Percentiles rank a stretch among this genome's conserved stretches.
These are phyloP conservation scores for Sedum album DNA, from an alignment of 164 flowering plant genomes.

Conservation along the genomic window DNA sequence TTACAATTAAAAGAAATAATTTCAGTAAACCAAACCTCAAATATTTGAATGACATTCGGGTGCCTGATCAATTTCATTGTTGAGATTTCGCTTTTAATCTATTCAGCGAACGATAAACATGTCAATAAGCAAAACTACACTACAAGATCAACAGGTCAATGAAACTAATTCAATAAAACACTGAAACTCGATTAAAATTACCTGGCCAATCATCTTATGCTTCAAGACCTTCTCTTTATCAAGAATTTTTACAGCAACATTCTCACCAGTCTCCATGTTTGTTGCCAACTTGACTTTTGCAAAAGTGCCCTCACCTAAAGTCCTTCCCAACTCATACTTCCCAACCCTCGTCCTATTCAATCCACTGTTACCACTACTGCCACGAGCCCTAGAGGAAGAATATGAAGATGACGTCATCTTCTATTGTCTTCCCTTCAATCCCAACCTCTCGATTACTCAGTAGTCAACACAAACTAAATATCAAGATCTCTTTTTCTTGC, in stretches of 20 bases:
- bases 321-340: not conserved
- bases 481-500: constrained; percentile 37
- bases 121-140: not conserved
- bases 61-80: not conserved
- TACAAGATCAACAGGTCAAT: not conserved
- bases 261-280: not conserved
- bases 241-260: not conserved
- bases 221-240: not conserved
- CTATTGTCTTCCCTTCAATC: not conserved
- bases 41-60: not conserved
- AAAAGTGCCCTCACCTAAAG: not conserved
- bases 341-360: not conserved
- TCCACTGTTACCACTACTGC: not conserved
- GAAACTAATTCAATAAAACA: too few species aligned
- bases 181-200: not conserved
- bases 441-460: not conserved
- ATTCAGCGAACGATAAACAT: not conserved
- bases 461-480: not conserved
- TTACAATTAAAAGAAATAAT: not conserved
- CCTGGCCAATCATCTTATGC: not conserved
- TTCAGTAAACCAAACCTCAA: not conserved
- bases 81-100: not conserved
- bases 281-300: not conserved
- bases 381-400: too few species aligned
- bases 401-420: not conserved